Conservation (phyloP, 2,329 filamentous ascomycete genomes). For the Stromatinia cepivora region DNA sequence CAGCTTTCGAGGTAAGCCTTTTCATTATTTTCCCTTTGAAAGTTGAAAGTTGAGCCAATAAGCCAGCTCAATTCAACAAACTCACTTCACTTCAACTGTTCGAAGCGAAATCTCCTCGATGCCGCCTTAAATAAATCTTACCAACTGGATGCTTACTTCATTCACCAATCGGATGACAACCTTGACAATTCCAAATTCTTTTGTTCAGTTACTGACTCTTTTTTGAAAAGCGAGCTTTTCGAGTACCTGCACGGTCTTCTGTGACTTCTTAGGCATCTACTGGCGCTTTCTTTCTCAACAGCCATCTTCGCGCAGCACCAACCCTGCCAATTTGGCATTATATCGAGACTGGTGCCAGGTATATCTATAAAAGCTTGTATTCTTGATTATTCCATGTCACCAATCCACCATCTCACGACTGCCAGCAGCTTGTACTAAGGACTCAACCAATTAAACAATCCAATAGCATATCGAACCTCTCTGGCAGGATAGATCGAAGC, state of each 20-base stretch:
- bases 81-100: conserved; percentile 6
- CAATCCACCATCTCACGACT: background rate
- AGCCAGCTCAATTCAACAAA: background rate
- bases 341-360: background rate
- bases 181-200: background rate
- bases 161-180: background rate
- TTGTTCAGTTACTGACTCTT: background rate
- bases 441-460: background rate
- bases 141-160: background rate
- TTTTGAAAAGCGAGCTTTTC: background rate
- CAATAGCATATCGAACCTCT: background rate
- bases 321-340: background rate
- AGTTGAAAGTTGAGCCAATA: background rate
- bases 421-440: background rate
- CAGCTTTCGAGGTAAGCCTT: background rate
- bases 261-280: background rate
- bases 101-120: conserved; percentile 14
- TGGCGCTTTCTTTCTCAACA: background rate
- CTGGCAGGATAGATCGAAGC: background rate
- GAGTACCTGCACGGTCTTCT: background rate
- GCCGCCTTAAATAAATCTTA: background rate
- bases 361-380: background rate
- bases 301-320: background rate
- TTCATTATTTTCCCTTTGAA: background rate
- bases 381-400: background rate